Base-by-base conservation (phyloP, 257 asterid genomes). In the Solanum paucissectum region DNA sequence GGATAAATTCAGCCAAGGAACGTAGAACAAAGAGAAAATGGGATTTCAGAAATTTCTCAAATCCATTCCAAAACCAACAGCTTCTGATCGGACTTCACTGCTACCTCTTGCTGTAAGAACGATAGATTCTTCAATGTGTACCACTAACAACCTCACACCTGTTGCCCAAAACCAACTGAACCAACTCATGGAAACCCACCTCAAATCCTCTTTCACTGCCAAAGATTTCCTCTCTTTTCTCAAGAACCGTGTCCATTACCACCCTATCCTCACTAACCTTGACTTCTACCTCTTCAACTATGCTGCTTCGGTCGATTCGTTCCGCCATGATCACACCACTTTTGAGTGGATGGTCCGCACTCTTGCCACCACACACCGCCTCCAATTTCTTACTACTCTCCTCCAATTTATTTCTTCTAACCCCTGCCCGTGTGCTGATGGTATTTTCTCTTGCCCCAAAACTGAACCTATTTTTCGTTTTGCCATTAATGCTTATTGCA, bases 381-480 rank as follows among this genome's bases (percentile, higher is more conserved):
- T 96, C 86, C 95, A 95, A 85, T 92, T 93, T 38, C 96, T 97
- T 88, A 90, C 91, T 4, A 85, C 91, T 33, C 94, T 95, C 42
- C 93, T 97, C 44, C 94, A 91, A 42, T 97, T 95, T 93, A 92
- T 95, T 37, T 93, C 94, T 85, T 87, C 98, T 90, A 94, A 93
- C 74, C 98, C 99, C 29, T 97, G 99, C 92, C 98, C 99, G 1
- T 97, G 99, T 87, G 91, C 98, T n/a, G 96, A 95, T 44, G 98
- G 98, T 86, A 96, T 97, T 44, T 97, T 97, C 87, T 94, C 96
- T 49, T 96, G 99, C 89, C 94, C 98, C 37, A 89, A 86, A 88
- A 96, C 89, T 3, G 98, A 96, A 89, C 89, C 93, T 14, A 93
- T 95, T 20, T 96, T 95, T 87, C 95, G 98, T 32, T 93, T 93